Base-by-base conservation (phyloP, 805 yeast genomes). In the Schizosaccharomyces japonicus region DNA sequence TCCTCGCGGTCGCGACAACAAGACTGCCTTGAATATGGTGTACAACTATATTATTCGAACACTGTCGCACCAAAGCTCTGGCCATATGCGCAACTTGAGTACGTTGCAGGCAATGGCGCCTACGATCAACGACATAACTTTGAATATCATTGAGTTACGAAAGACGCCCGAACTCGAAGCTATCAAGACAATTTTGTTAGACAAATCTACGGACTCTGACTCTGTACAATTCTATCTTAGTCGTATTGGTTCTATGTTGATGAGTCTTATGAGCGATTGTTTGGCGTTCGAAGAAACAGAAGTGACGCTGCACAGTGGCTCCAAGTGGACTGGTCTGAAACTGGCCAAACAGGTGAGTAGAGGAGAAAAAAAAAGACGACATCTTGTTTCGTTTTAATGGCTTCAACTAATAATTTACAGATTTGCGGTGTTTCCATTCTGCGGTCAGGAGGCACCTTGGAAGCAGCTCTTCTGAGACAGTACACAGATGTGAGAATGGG, bases 401-500 rank as follows among this genome's bases (percentile, higher is more conserved):
- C 58, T 34, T 50, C 26, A 21, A 21, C 28, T 25, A 11, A 19
- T 23, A 7, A 7, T 23, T 39, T 31, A 11, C 17, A 45, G 44
- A 21, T 32, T 3, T 49, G 52, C 39, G 57, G 54, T 2, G 57
- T 55, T 17, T 44, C 53, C 33, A 53, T 55, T 31, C 30, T 55
- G 42, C 69, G 94, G 52, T 84, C 94, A 0, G 98, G 98, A 4
- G 95, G 84, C 58, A 81, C 94, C 57, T 85, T 85, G 56, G 76
- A 80, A 72, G 72, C 70, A 28, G 78, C 94, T 0, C 65, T 87
- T 34, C 72, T 80, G 50, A 75, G 75, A 53, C 73, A 85, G 0
- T 66, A 83, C 25, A 87, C 95, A 1, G 82, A 76, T 47, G 75
- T 82, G 10, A 69, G 73, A 8, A 68, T 83, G 31, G 96, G 98